Evolutionary conservation across 2,329 filamentous ascomycete species (phyloP), one percentile per base, ranked within the genome.

Genomic region (Botrytis sinoallii): DNA sequence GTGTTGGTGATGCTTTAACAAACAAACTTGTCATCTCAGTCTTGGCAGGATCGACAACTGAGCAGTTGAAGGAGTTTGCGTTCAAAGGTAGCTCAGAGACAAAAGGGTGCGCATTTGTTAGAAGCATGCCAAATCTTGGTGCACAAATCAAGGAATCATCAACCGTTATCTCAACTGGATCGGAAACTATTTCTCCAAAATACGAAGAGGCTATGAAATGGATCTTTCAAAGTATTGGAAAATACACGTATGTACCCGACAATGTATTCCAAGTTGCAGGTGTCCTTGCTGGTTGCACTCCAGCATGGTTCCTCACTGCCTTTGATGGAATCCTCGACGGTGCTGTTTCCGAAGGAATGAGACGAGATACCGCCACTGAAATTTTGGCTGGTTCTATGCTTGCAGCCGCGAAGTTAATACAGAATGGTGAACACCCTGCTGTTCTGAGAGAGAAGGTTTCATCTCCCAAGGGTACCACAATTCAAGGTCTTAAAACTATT

Each of bases 21-120:
- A 69, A 73, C 32, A 73, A 73, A 44, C 71, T 73, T n/a, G 55
- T 73, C 59, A 73, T 73, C 42, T 73, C 71, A 20, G 71, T 73
- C n/a, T 46, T 73, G 42, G 71, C 71, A 18, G 71, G 71, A 18
- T 69, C 71, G 18, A 44, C 71, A 12, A 46, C 57, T 22, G 64
- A 69, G 16, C 64, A 69, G 10, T 35, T 73, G n/a, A 69, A 59
- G 25, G n/a, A 29, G 4, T 73, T 69, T 22, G 64, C 66, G 16
- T 72, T 67, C 38, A 60, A 60, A n/a, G 48, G n/a, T 42, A 40
- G 25, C 38, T 46, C 52, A 16, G 48, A 46, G 20, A 40, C 48
- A 20, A 69, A 73, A 40, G 52, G 46, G 1, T 68, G 70, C 60
- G 38, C 52, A 18, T 73, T 69, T 44, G 42, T 73, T 4, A 68